Evolutionary conservation across 1,284 basidiomycete genomes (phyloP).

Genomic region (Melampsora americana): DNA sequence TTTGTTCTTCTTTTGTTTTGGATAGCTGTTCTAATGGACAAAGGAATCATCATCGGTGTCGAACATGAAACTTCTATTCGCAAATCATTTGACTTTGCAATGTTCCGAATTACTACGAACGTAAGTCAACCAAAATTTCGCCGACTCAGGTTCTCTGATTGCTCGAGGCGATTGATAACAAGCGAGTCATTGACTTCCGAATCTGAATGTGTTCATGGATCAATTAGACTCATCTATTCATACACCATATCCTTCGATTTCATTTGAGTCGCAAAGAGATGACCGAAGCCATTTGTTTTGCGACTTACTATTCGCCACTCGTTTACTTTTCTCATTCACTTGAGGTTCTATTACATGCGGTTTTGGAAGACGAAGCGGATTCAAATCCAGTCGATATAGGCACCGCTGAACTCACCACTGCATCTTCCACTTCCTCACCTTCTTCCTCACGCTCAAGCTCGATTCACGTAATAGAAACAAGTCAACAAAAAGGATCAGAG

Average conservation of each 20-base stretch:
- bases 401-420: background rate
- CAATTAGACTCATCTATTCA: slow-evolving; percentile 79
- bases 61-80: slow-evolving; percentile 80
- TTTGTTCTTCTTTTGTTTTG: background rate
- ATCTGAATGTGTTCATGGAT: background rate
- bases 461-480: background rate
- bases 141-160: no score
- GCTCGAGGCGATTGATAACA: background rate
- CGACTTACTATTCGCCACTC: slow-evolving; percentile 77
- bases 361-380: slow-evolving; percentile 82
- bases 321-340: slow-evolving; percentile 91
- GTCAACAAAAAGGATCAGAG: slow-evolving; percentile 46
- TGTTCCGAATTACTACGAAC: slow-evolving; percentile 86
- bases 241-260: slow-evolving; percentile 83
- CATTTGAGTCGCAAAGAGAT: slow-evolving; percentile 72
- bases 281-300: slow-evolving; percentile 77
- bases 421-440: slow-evolving; percentile 34
- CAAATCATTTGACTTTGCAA: slow-evolving; percentile 76
- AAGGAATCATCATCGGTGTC: slow-evolving; percentile 94
- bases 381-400: slow-evolving; percentile 28
- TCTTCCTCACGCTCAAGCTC: slow-evolving; percentile 3
- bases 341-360: slow-evolving; percentile 87
- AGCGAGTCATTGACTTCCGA: background rate
- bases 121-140: slow-evolving; percentile 58
- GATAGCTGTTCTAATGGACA: slow-evolving; percentile 91